Evolutionary conservation across 2,329 filamentous ascomycete species (phyloP), one percentile per base, ranked within the genome.

Genomic region (Zasmidium angulare): DNA sequence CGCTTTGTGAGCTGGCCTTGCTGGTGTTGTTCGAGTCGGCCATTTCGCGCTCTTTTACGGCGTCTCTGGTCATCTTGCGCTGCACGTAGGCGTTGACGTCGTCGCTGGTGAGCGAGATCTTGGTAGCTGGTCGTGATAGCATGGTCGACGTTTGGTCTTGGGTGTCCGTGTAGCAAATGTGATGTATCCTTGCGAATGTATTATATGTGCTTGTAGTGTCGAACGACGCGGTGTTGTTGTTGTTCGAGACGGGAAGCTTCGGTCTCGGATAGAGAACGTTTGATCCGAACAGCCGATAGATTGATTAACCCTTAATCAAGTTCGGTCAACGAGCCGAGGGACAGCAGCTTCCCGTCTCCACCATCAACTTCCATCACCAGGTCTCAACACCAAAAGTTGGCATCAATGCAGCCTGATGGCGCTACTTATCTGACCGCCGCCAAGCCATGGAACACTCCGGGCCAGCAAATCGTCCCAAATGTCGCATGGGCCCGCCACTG

Each of bases 51-150:
- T 60, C 55, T 47, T 58, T 63, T 49, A 65, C 60, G 23, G 68
- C 65, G 43, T 71, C 71, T 19, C 68, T 65, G 3, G 67, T 65
- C 36, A 57, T 56, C 55, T 73, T 68, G 24, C 71, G 71, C 49
- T 69, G 65, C 55, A 74, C 71, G 53, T 72, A 75, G 11, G 64
- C 66, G 11, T 63, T 59, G 21, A 75, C 64, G 53, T 75, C 73
- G 19, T 74, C 72, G n/a, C 66, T 60, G 14, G 69, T 72, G 21
- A 74, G 68, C 7, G 65, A 66, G 48, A 75, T 71, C 48, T 72
- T 73, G 9, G 73, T 75, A 3, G 72, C 61, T 43, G 71, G 71
- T 17, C 73, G 70, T 24, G 72, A 73, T 1, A 75, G 65, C 73
- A 75, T 75, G 21, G 29, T 53, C 10, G 46, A 22, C n/a, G 46